A percentile compares a stretch with the other conserved stretches of the same genome.
Conservation (phyloP, 2,329 filamentous ascomycete genomes). For the Pleurostoma richardsiae region DNA sequence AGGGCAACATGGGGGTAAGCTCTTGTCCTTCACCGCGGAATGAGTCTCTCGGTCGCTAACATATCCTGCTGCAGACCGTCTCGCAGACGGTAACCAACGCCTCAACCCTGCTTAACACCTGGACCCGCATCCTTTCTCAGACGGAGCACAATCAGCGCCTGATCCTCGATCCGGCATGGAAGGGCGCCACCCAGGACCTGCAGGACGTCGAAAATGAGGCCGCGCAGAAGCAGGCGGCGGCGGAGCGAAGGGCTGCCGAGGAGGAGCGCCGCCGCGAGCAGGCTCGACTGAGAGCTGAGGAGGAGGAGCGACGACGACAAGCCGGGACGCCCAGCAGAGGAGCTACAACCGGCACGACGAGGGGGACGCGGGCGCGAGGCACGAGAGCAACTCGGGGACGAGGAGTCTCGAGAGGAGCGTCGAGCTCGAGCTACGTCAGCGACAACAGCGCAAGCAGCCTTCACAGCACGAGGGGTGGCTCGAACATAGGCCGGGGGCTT, state of each 20-base stretch:
- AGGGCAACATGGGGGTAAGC: conserved; percentile 70
- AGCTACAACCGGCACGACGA: conserved; percentile 5
- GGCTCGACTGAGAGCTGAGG: conserved; percentile 57
- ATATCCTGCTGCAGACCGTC: conserved; percentile 56
- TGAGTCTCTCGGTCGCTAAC: conserved; percentile 1
- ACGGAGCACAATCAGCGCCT: conserved; percentile 96
- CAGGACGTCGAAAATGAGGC: conserved; percentile 82
- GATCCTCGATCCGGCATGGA: conserved; percentile 83
- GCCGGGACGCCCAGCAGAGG: conserved; percentile 16
- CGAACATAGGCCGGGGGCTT: conserved; percentile 39
- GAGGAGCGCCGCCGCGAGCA: conserved; percentile 75
- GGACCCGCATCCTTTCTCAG: conserved; percentile 93
- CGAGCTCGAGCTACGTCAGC: conserved; percentile 4
- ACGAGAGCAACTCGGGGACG: conserved; percentile 11
- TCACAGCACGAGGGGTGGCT: conserved; percentile 25
- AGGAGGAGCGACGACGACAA: conserved; percentile 48
- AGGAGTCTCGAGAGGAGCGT: conserved; percentile 7
- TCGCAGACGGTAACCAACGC: conserved; percentile 81
- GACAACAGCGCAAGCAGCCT: conserved; percentile 21
- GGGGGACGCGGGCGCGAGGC: conserved; percentile 6
- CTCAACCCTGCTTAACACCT: conserved; percentile 85
- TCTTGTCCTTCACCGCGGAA: not conserved
- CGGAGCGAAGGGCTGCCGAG: conserved; percentile 70
- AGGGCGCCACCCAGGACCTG: conserved; percentile 81
- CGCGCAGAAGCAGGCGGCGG: conserved; percentile 66